phyloP scores from a whole-genome alignment of 1,284 basidiomycete species.

The Boletus mariae region DNA sequence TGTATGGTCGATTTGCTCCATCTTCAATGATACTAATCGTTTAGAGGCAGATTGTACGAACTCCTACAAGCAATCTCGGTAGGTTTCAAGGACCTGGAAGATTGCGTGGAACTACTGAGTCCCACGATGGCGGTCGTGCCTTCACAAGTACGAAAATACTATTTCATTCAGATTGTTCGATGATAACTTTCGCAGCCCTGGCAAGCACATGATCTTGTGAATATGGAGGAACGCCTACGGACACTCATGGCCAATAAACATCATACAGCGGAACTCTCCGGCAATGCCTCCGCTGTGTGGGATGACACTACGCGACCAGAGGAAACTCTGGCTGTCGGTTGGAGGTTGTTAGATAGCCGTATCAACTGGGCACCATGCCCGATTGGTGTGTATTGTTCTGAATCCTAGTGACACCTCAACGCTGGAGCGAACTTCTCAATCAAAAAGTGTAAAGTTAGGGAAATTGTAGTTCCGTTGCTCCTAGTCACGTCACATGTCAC shows the following conservation, averaged over 20 bases:
- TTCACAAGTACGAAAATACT: conserved; percentile 15
- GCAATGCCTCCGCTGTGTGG: not conserved
- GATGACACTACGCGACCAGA: not conserved
- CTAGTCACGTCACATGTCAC: conserved; percentile 28
- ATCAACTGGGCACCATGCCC: conserved; percentile 60
- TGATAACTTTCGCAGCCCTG: conserved; percentile 38
- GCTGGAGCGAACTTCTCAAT: not conserved
- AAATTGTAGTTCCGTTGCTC: not conserved
- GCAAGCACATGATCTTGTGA: conserved; percentile 42
- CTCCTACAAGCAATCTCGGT: conserved; percentile 19
- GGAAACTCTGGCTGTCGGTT: conserved; percentile 37
- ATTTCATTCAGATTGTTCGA: not conserved
- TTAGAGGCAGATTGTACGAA: conserved; percentile 17
- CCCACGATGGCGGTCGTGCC: conserved; percentile 6
- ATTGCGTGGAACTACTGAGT: conserved; percentile 16
- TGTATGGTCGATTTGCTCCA: conserved; percentile 31
- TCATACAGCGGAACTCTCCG: conserved; percentile 1
- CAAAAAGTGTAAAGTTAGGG: not conserved
- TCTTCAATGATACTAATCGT: conserved; percentile 10
- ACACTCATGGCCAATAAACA: conserved; percentile 31
- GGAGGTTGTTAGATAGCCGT: conserved; percentile 44
- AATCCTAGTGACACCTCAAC: conserved; percentile 8
- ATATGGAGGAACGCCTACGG: conserved; percentile 55
- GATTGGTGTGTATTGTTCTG: conserved; percentile 50
- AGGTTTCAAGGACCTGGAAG: conserved; percentile 21